These are phyloP conservation scores for Camptophora hylomeconis DNA, from an alignment of 2,329 filamentous ascomycete species.

Conservation along the genomic window DNA sequence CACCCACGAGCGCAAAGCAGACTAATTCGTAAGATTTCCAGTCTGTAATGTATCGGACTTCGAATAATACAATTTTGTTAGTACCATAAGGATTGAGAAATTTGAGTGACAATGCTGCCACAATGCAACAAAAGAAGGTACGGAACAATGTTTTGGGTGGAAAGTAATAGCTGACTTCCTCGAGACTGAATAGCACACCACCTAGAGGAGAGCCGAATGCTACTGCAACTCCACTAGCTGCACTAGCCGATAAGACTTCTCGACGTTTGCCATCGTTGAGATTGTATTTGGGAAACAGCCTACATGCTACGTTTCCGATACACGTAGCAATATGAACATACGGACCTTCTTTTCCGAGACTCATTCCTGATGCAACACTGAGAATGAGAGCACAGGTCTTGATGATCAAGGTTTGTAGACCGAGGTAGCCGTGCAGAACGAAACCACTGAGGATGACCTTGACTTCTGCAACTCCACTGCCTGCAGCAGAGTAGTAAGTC, in stretches of 20 bases:
- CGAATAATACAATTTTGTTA: slow-evolving; percentile 90
- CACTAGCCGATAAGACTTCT: slow-evolving; percentile 85
- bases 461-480: slow-evolving; percentile 92
- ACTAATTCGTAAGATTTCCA: slow-evolving; percentile 90
- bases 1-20: slow-evolving; percentile 72
- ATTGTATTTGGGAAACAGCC: slow-evolving; percentile 89
- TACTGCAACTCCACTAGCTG: slow-evolving; percentile 82
- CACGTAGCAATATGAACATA: slow-evolving; percentile 97
- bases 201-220: slow-evolving; percentile 86
- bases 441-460: slow-evolving; percentile 97
- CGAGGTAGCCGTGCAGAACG: slow-evolving; percentile 89
- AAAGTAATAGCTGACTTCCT: slow-evolving; percentile 96
- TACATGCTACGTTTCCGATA: slow-evolving; percentile 87
- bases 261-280: slow-evolving; percentile 86
- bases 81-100: slow-evolving; percentile 95
- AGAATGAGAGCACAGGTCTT: slow-evolving; percentile 75
- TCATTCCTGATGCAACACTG: slow-evolving; percentile 83
- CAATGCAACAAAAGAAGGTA: slow-evolving; percentile 96
- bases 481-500: slow-evolving; percentile 88
- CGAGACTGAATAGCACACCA: slow-evolving; percentile 81
- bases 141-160: slow-evolving; percentile 93
- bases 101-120: slow-evolving; percentile 76
- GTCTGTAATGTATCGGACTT: slow-evolving; percentile 78
- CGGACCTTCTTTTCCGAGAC: slow-evolving; percentile 85
- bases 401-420: slow-evolving; percentile 70